A percentile compares a stretch with the other conserved stretches of the same genome.
These are phyloP conservation scores for Yamadazyma insecticola DNA, from an alignment of 805 yeast genomes.

Conservation along the genomic window DNA sequence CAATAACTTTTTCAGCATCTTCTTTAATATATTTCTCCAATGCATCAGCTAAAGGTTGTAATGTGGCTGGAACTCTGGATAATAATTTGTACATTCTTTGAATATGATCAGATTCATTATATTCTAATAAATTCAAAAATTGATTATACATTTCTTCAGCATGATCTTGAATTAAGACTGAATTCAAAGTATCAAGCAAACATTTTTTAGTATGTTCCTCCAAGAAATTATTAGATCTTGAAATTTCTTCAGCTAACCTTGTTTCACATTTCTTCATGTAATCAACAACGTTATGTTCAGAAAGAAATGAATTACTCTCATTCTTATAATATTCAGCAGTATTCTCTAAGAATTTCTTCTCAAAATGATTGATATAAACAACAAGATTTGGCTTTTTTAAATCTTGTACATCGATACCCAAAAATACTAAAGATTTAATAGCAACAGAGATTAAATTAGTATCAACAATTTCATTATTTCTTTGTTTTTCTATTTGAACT, in stretches of 20 bases:
- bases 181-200: conserved; percentile 70
- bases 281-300: conserved; percentile 78
- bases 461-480: conserved; percentile 73
- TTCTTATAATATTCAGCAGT: conserved; percentile 62
- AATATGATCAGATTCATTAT: conserved; percentile 66
- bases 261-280: conserved; percentile 84
- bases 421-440: conserved; percentile 78
- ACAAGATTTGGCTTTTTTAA: conserved; percentile 77
- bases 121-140: conserved; percentile 69
- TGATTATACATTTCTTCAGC: conserved; percentile 72
- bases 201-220: conserved; percentile 82
- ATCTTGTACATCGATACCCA: conserved; percentile 90
- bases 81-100: conserved; percentile 72
- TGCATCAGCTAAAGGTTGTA: conserved; percentile 69
- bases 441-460: conserved; percentile 64
- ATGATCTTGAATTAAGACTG: conserved; percentile 73
- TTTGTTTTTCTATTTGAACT: conserved; percentile 68
- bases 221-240: conserved; percentile 70
- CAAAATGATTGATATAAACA: conserved; percentile 79
- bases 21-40: conserved; percentile 69
- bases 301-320: conserved; percentile 65
- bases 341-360: conserved; percentile 66
- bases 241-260: conserved; percentile 78
- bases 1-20: conserved; percentile 47
- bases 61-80: conserved; percentile 71